Conservation (phyloP, 2,329 filamentous ascomycete genomes). For the Colletotrichum sidae region DNA sequence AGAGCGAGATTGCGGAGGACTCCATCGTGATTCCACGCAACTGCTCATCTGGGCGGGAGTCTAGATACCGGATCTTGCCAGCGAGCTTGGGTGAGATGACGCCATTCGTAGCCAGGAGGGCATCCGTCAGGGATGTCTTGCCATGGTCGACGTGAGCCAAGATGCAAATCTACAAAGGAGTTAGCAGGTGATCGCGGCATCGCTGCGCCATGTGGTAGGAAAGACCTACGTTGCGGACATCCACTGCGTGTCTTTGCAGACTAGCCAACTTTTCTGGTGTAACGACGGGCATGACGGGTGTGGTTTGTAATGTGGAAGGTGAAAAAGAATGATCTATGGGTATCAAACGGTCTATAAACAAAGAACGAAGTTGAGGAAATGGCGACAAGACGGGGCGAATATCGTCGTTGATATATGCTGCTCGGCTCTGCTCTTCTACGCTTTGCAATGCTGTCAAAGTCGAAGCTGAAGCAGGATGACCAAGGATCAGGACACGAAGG, state of each 20-base stretch:
- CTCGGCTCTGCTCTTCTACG: no score
- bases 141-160: slow-evolving; percentile 97
- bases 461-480: neutral
- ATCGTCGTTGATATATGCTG: no score
- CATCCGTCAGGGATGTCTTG: slow-evolving; percentile 96
- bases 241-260: slow-evolving; percentile 87
- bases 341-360: slow-evolving; percentile 34
- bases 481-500: slow-evolving; percentile 2
- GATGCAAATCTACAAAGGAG: slow-evolving; percentile 80
- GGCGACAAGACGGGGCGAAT: neutral
- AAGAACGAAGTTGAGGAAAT: slow-evolving; percentile 15
- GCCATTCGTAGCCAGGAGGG: slow-evolving; percentile 96
- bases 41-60: slow-evolving; percentile 96
- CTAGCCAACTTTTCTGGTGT: slow-evolving; percentile 89
- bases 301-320: neutral
- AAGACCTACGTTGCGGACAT: slow-evolving; percentile 84
- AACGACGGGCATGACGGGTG: slow-evolving; percentile 84
- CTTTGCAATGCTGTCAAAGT: no score
- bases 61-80: slow-evolving; percentile 97
- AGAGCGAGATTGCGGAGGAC: slow-evolving; percentile 95
- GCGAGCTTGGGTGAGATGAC: slow-evolving; percentile 98
- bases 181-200: slow-evolving; percentile 38
- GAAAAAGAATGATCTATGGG: slow-evolving; percentile 33
- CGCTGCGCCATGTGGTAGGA: slow-evolving; percentile 33
- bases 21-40: slow-evolving; percentile 99